Conservation (phyloP, 768 basidiomycete genomes). For the Lactarius deliciosus region DNA sequence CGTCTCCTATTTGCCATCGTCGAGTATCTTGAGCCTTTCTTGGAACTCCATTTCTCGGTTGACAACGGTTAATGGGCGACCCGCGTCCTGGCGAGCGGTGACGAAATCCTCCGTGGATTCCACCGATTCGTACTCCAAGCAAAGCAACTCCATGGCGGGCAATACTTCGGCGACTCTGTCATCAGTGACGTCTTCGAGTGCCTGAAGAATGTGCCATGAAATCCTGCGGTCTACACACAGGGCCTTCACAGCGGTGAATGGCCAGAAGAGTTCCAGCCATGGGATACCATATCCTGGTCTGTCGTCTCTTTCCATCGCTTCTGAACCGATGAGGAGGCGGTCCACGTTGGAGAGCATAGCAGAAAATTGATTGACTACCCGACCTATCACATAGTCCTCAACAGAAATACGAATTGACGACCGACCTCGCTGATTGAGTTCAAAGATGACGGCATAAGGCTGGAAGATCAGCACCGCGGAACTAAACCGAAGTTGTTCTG, state of each 20-base stretch:
- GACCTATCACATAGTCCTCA: no score
- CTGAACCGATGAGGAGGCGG: not conserved
- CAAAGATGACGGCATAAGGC: no score
- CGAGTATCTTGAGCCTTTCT: no score
- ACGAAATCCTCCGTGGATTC: not conserved
- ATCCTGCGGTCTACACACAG: not conserved
- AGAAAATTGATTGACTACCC: not conserved
- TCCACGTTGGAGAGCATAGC: not conserved
- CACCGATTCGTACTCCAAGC: not conserved
- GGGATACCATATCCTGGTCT: no score
- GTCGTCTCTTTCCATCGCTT: no score
- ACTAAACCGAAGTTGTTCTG: not conserved
- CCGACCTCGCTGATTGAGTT: no score
- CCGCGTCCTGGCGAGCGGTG: not conserved
- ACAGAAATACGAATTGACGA: no score
- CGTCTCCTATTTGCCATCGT: no score
- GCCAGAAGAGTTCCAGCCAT: no score
- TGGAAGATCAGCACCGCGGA: no score
- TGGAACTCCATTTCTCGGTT: no score
- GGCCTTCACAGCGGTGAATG: not conserved
- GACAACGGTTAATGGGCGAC: not conserved
- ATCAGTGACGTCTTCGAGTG: not conserved
- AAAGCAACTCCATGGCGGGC: not conserved
- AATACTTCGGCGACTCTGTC: not conserved
- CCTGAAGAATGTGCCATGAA: not conserved